Percentiles rank a stretch among this genome's conserved stretches.
Evolutionary conservation across 1,139 yeast species (phyloP).

Genomic region (Pichia sp.): DNA sequence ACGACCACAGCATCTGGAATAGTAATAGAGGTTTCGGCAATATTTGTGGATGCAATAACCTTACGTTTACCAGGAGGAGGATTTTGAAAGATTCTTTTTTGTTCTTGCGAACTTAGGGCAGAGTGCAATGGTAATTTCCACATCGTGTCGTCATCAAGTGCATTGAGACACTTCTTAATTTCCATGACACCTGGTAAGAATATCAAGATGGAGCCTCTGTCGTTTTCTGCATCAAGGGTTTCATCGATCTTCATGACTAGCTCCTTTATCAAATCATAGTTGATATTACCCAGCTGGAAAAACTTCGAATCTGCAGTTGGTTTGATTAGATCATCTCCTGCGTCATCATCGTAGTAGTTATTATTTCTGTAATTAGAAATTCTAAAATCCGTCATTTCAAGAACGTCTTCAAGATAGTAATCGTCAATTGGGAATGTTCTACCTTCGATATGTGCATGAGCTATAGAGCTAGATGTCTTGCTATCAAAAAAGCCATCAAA

Average conservation of each 20-base stretch:
- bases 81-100: conserved; percentile 57
- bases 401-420: conserved; percentile 57
- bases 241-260: conserved; percentile 48
- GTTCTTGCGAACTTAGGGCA: conserved; percentile 78
- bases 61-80: conserved; percentile 56
- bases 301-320: conserved; percentile 61
- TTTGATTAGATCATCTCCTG: conserved; percentile 23
- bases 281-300: conserved; percentile 59
- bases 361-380: background rate
- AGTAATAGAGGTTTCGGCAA: conserved; percentile 56
- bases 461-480: conserved; percentile 24
- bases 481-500: conserved; percentile 57
- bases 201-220: conserved; percentile 69
- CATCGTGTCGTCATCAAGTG: conserved; percentile 21
- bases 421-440: conserved; percentile 89
- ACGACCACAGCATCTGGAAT: conserved; percentile 94
- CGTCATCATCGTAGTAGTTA: background rate
- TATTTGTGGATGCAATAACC: conserved; percentile 84
- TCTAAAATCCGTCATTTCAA: conserved; percentile 33
- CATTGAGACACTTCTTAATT: conserved; percentile 52
- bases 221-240: conserved; percentile 33
- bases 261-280: conserved; percentile 61
- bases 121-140: conserved; percentile 75
- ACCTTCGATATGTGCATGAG: conserved; percentile 78
- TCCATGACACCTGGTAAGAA: conserved; percentile 92